Evolutionary conservation across 2,329 filamentous ascomycete genomes (phyloP).

Genomic region (Penicillium sp.): DNA sequence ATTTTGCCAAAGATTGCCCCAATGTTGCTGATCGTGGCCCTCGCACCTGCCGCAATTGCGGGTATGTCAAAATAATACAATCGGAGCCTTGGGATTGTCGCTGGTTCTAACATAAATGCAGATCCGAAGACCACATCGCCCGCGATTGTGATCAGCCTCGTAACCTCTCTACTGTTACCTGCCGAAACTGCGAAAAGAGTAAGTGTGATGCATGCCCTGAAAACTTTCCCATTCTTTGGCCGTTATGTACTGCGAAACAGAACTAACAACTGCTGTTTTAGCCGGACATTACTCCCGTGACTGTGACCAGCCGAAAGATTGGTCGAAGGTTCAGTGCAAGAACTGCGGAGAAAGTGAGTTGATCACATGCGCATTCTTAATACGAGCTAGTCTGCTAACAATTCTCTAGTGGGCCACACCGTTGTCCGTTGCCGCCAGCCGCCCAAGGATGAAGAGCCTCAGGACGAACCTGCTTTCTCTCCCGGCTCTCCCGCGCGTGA

Average conservation of each 20-base stretch:
- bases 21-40: constrained; percentile 30
- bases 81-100: neutral
- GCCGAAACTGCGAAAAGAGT: constrained; percentile 49
- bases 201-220: constrained; percentile 10
- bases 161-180: constrained; percentile 42
- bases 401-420: constrained; percentile 45
- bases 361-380: neutral
- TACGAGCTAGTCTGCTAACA: constrained; percentile 11
- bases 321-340: constrained; percentile 46
- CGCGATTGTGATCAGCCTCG: constrained; percentile 47
- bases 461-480: neutral
- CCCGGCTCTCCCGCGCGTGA: neutral
- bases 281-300: constrained; percentile 46
- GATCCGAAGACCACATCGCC: constrained; percentile 45
- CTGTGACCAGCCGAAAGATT: constrained; percentile 47
- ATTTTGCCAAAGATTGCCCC: constrained; percentile 50
- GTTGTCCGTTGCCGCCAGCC: constrained; percentile 39
- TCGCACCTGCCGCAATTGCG: constrained; percentile 48
- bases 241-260: neutral
- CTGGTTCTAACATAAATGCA: constrained; percentile 22
- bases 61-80: constrained; percentile 30
- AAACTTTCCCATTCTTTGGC: too few species aligned
- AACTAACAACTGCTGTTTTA: constrained; percentile 20
- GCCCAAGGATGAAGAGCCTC: constrained; percentile 17
- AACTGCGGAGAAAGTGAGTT: constrained; percentile 47